These are phyloP conservation scores for Ophiostoma quercus DNA, from an alignment of 2,329 filamentous ascomycete genomes.

Conservation along the genomic window DNA sequence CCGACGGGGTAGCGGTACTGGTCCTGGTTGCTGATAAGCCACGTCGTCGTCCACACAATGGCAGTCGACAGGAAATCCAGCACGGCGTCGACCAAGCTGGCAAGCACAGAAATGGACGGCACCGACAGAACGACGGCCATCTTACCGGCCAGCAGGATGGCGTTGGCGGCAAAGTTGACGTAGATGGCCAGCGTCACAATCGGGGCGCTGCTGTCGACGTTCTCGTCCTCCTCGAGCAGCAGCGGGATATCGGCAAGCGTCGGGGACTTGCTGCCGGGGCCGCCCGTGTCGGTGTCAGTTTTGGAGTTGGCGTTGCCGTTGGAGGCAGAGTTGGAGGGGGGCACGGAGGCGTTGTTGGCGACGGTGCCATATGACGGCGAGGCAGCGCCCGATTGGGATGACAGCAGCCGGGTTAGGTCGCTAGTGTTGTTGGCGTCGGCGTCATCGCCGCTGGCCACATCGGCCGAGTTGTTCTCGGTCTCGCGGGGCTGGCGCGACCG, in stretches of 20 bases:
- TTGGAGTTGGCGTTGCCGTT: neutral
- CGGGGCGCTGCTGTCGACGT: constrained; percentile 63
- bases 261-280: constrained; percentile 34
- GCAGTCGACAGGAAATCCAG: constrained; percentile 76
- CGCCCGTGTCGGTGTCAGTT: neutral
- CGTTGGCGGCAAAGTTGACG: constrained; percentile 75
- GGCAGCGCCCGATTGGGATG: neutral
- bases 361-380: neutral
- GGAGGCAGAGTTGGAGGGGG: neutral
- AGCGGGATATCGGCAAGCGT: constrained; percentile 56
- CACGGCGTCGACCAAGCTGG: constrained; percentile 71
- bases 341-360: neutral
- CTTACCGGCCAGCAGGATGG: constrained; percentile 68
- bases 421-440: neutral
- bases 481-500: constrained; percentile 7
- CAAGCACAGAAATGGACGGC: constrained; percentile 74
- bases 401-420: neutral
- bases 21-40: constrained; percentile 67
- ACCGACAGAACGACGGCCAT: constrained; percentile 71
- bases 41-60: constrained; percentile 74
- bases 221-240: constrained; percentile 58
- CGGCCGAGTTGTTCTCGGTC: neutral
- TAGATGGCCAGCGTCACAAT: constrained; percentile 86
- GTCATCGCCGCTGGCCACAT: neutral
- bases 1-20: constrained; percentile 75